Conservation (phyloP, 106 monocot species). For the Dioscorea zingiberensis region DNA sequence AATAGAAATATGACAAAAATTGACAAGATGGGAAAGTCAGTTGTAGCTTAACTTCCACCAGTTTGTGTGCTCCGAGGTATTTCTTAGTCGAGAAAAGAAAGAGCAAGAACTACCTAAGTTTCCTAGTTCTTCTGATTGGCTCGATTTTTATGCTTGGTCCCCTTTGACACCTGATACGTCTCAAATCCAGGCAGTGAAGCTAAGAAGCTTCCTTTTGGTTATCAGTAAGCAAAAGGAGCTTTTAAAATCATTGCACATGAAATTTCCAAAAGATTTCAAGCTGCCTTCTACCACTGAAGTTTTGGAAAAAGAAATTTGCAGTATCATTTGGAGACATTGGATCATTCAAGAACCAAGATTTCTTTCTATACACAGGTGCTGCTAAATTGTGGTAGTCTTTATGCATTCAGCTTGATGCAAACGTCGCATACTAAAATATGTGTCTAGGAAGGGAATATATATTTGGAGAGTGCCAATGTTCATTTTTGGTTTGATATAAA, state of each 20-base stretch:
- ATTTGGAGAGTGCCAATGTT: conserved; percentile 30
- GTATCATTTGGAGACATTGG: conserved; percentile 40
- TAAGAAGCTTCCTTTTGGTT: background rate
- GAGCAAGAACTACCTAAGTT: too few species aligned
- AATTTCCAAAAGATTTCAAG: conserved; percentile 35
- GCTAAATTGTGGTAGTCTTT: conserved; percentile 42
- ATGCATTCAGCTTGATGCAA: conserved; percentile 16
- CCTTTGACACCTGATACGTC: conserved; percentile 11
- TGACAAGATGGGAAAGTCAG: background rate
- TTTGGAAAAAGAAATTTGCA: conserved; percentile 31
- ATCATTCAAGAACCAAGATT: conserved; percentile 33
- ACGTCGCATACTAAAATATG: conserved; percentile 26
- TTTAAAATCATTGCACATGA: conserved; percentile 38
- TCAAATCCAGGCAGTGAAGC: background rate
- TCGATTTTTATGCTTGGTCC: conserved; percentile 27
- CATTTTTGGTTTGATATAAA: conserved; percentile 41
- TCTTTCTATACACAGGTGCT: conserved; percentile 44
- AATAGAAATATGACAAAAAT: too few species aligned
- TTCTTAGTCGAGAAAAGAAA: background rate
- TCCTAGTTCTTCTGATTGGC: conserved; percentile 3
- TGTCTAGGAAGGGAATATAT: conserved; percentile 22
- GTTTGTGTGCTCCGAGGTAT: background rate
- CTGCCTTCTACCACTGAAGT: conserved; percentile 41
- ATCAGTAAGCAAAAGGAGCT: background rate
- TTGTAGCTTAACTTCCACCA: background rate